phyloP scores from a whole-genome alignment of 2,329 filamentous ascomycete genomes.

The Colletotrichum kahawae region DNA sequence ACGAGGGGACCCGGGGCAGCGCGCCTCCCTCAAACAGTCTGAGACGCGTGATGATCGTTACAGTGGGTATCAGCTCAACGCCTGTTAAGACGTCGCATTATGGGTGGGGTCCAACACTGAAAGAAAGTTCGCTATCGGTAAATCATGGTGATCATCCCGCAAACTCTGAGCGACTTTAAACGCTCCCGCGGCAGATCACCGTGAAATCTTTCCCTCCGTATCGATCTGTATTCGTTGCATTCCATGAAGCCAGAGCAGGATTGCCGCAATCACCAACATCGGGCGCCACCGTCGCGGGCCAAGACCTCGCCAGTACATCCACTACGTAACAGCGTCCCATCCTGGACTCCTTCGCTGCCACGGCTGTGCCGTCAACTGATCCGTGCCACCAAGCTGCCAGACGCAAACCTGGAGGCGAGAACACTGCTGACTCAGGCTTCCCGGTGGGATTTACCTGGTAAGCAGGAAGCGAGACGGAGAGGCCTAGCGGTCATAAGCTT shows the following conservation, averaged over 20 bases:
- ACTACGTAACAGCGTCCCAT: not conserved
- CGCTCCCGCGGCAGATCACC: not conserved
- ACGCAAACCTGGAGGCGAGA: not conserved
- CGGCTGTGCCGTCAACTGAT: not conserved
- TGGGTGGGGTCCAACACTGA: not conserved
- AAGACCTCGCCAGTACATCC: not conserved
- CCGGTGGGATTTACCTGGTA: not conserved
- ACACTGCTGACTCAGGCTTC: not conserved
- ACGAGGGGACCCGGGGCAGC: not conserved
- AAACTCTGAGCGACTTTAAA: not conserved
- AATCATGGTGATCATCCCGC: not conserved
- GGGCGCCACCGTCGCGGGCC: accelerated
- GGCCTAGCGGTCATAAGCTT: not conserved
- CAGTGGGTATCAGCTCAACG: not conserved
- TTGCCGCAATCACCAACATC: accelerated
- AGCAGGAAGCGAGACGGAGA: not conserved
- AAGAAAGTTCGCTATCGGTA: not conserved
- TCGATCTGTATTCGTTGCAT: not conserved
- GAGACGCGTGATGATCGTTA: not conserved
- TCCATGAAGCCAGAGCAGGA: not conserved
- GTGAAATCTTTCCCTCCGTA: not conserved
- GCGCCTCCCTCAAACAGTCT: not conserved
- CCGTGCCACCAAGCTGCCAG: not conserved
- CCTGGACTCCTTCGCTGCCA: accelerated
- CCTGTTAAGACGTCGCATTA: not conserved